Percentiles rank a stretch among this genome's conserved stretches.
Conservation (phyloP, 1,139 yeast genomes). For the Taphrina communis region DNA sequence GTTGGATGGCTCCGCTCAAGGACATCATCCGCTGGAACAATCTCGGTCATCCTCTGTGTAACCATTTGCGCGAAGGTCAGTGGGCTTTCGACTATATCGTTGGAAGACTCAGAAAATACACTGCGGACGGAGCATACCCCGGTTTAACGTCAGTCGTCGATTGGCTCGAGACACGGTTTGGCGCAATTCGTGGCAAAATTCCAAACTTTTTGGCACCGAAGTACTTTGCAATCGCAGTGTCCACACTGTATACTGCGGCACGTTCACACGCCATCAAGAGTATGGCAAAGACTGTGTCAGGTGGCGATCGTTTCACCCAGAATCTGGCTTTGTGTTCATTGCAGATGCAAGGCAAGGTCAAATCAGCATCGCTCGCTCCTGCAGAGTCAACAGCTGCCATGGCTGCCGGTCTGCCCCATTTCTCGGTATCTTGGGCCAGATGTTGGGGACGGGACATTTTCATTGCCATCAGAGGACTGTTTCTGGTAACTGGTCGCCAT, state of each 20-base stretch:
- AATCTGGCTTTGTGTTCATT: constrained; percentile 79
- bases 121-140: constrained; percentile 53
- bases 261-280: constrained; percentile 67
- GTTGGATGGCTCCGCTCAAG: constrained; percentile 79
- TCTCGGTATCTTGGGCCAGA: constrained; percentile 87
- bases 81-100: constrained; percentile 89
- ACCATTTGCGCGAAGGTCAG: constrained; percentile 76
- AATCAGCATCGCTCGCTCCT: constrained; percentile 78
- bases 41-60: constrained; percentile 80
- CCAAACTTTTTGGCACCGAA: constrained; percentile 87
- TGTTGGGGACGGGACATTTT: constrained; percentile 99
- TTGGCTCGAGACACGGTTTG: constrained; percentile 74
- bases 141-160: constrained; percentile 61
- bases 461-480: constrained; percentile 79
- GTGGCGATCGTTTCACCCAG: constrained; percentile 75
- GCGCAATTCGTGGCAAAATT: constrained; percentile 62
- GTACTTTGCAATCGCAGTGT: constrained; percentile 78
- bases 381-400: constrained; percentile 66
- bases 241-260: constrained; percentile 81
- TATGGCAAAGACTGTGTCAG: constrained; percentile 62
- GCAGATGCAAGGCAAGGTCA: constrained; percentile 82
- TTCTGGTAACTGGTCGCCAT: constrained; percentile 75
- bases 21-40: constrained; percentile 71
- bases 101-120: constrained; percentile 65
- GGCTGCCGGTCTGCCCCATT: constrained; percentile 97